Evolutionary conservation across 139 green algal genomes (phyloP).

Genomic region (Mesostigma viride): DNA sequence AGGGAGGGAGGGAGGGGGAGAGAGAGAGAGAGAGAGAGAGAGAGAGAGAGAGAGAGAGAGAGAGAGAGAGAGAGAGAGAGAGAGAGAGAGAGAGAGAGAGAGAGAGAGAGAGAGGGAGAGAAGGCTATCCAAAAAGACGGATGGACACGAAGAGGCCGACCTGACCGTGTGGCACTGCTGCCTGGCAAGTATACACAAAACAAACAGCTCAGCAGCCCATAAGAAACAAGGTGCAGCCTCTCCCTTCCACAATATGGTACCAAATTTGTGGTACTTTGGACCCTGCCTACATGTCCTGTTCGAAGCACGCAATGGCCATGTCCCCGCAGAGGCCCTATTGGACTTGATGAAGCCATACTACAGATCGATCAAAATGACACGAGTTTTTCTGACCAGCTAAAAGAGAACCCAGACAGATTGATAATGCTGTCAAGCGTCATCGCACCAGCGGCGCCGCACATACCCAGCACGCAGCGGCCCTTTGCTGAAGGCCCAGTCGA

Average conservation of each 20-base stretch:
- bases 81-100: slow-evolving; percentile 8
- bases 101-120: slow-evolving; percentile 4
- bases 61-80: slow-evolving; percentile 15
- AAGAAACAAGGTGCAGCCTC: no score
- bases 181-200: no score
- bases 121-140: background rate
- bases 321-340: background rate
- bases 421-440: background rate
- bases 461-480: background rate
- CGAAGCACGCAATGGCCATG: background rate
- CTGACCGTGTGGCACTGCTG: background rate
- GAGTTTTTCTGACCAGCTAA: no score
- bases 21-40: background rate
- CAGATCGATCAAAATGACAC: no score
- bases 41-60: background rate
- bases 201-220: no score
- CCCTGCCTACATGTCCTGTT: no score
- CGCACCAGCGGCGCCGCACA: background rate
- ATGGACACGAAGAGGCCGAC: background rate
- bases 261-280: no score
- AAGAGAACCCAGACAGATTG: background rate
- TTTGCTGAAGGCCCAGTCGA: slow-evolving; percentile 57
- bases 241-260: no score
- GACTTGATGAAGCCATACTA: background rate
- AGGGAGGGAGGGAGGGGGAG: background rate